Percentiles rank a stretch among this genome's conserved stretches.
phyloP scores from a whole-genome alignment of 1,139 yeast species.

The Taphrina pruni region DNA sequence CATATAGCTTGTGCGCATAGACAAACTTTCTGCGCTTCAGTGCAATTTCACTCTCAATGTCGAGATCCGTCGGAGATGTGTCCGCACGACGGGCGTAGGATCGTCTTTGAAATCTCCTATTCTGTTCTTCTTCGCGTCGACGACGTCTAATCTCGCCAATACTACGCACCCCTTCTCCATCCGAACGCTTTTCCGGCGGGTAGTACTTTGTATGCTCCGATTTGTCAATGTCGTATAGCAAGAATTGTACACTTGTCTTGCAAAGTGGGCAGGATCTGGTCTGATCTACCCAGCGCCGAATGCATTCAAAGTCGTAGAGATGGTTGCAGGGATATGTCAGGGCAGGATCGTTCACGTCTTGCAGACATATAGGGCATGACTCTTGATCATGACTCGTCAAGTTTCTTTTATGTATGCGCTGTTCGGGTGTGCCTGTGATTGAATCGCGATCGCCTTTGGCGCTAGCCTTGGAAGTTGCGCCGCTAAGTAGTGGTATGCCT shows the following conservation, averaged over 20 bases:
- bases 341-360: conserved; percentile 22
- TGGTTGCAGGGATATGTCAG: conserved; percentile 33
- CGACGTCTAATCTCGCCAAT: conserved; percentile 27
- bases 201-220: background rate
- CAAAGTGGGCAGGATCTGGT: conserved; percentile 27
- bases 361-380: conserved; percentile 27
- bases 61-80: background rate
- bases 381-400: background rate
- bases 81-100: background rate
- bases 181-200: background rate
- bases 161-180: conserved; percentile 5
- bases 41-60: conserved; percentile 17
- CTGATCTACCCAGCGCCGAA: conserved; percentile 33
- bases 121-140: conserved; percentile 18
- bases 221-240: conserved; percentile 12
- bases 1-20: conserved; percentile 10
- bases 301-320: conserved; percentile 25
- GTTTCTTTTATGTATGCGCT: too few species aligned
- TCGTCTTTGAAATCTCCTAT: conserved; percentile 26
- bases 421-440: too few species aligned
- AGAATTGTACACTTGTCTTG: conserved; percentile 12
- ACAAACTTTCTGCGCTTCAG: conserved; percentile 27
- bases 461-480: too few species aligned
- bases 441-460: too few species aligned
- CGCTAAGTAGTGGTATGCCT: background rate